phyloP scores from a whole-genome alignment of 352 stramenopile species.

The Phytophthora pisi region DNA sequence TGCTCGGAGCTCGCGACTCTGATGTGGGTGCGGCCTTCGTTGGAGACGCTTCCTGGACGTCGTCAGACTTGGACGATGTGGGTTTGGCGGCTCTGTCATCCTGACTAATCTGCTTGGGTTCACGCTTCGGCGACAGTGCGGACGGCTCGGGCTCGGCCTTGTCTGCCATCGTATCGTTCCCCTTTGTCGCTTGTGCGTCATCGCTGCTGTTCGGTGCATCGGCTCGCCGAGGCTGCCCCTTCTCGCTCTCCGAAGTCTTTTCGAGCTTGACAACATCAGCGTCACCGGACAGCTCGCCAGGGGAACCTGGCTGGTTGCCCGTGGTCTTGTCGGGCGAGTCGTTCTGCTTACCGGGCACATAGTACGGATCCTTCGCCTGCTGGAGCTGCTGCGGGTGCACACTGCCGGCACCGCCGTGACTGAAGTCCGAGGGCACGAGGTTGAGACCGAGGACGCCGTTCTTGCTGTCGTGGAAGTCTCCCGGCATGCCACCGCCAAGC shows the following conservation, averaged over 20 bases:
- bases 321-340: slow-evolving; percentile 43
- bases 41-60: slow-evolving; percentile 28
- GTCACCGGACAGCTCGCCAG: slow-evolving; percentile 18
- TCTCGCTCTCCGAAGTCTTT: slow-evolving; percentile 12
- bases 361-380: slow-evolving; percentile 47
- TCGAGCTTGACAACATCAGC: slow-evolving; percentile 27
- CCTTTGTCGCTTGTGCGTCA: slow-evolving; percentile 27
- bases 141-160: slow-evolving; percentile 7
- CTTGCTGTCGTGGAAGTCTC: slow-evolving; percentile 55
- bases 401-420: slow-evolving; percentile 20
- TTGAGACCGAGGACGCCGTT: slow-evolving; percentile 68
- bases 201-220: slow-evolving; percentile 12
- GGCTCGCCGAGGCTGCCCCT: slow-evolving; percentile 18
- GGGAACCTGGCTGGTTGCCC: slow-evolving; percentile 33
- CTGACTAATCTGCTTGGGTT: slow-evolving; percentile 23
- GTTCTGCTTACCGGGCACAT: slow-evolving; percentile 31
- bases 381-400: slow-evolving; percentile 46
- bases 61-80: slow-evolving; percentile 21
- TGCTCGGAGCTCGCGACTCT: slow-evolving; percentile 23
- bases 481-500: slow-evolving; percentile 25
- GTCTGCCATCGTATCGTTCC: slow-evolving; percentile 19
- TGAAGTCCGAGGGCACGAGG: slow-evolving; percentile 71
- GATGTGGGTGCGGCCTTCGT: slow-evolving; percentile 23
- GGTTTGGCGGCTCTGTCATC: slow-evolving; percentile 9
- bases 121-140: slow-evolving; percentile 18